Percentiles rank a stretch among this genome's conserved stretches.
Evolutionary conservation across 305 asterid species (phyloP).

Genomic region (Fraxinus ornus): DNA sequence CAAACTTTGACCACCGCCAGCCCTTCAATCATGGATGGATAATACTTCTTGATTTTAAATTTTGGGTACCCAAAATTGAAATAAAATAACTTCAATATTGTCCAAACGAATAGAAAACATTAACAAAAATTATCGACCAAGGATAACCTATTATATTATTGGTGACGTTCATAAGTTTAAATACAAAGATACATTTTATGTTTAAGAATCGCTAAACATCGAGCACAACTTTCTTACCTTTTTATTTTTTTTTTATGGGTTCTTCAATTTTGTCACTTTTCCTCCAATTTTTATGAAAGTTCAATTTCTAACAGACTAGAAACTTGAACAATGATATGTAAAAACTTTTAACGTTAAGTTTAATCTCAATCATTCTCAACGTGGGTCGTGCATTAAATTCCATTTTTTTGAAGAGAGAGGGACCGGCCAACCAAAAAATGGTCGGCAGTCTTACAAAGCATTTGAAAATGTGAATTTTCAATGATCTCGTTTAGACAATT

Average conservation of each 20-base stretch:
- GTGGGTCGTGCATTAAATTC: slow-evolving; percentile 17
- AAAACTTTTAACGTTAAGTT: too few species aligned
- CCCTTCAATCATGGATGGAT: neutral
- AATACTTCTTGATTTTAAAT: neutral
- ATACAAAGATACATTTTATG: neutral
- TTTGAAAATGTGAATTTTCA: neutral
- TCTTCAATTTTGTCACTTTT: slow-evolving; percentile 24
- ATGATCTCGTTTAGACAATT: neutral
- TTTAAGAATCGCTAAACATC: neutral
- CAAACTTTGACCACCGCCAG: slow-evolving; percentile 34
- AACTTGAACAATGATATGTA: neutral
- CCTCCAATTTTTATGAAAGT: slow-evolving; percentile 23
- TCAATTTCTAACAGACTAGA: neutral
- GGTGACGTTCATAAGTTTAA: neutral
- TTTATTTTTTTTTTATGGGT: neutral
- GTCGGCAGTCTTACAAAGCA: neutral
- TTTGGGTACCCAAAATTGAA: neutral
- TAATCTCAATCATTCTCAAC: slow-evolving; percentile 11
- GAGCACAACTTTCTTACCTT: neutral
- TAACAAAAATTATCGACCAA: neutral
- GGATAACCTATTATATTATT: neutral
- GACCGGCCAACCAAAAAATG: neutral
- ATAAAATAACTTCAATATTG: neutral
- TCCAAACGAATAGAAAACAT: neutral
- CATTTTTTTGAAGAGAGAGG: neutral